A percentile compares a stretch with the other conserved stretches of the same genome.
These are phyloP conservation scores for Leucosporidium creatinivorum DNA, from an alignment of 768 basidiomycete species.

Conservation along the genomic window DNA sequence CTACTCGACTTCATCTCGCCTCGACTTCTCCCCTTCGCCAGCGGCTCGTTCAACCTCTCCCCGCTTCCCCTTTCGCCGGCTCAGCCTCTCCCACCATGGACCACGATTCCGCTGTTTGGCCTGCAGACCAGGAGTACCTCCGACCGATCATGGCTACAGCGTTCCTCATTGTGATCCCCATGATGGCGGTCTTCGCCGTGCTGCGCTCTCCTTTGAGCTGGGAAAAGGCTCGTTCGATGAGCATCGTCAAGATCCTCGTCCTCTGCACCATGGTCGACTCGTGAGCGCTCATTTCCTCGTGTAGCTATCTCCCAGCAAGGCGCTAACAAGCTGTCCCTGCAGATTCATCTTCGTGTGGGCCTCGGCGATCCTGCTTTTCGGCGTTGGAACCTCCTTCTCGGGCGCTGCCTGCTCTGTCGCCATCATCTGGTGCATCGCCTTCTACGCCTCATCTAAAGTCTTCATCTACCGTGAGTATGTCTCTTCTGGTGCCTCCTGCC, in stretches of 20 bases:
- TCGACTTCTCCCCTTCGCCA: too few species aligned
- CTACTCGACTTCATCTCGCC: too few species aligned
- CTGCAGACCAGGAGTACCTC: conserved; percentile 5
- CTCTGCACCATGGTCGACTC: neutral
- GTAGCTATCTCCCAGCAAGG: neutral
- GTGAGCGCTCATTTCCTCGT: neutral
- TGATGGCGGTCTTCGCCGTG: neutral
- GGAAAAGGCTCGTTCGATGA: too few species aligned
- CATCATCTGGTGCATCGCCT: conserved; percentile 30
- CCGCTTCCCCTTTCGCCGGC: too few species aligned
- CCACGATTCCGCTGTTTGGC: conserved; percentile 15
- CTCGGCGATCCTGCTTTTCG: conserved; percentile 28
- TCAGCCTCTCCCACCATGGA: too few species aligned
- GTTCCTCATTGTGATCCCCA: neutral
- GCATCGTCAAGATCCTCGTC: neutral
- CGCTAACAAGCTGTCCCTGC: too few species aligned
- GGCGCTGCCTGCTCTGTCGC: conserved; percentile 17
- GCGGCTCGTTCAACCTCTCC: too few species aligned
- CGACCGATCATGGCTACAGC: conserved; percentile 12
- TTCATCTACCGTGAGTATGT: conserved; percentile 22
- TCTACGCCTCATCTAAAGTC: conserved; percentile 28
- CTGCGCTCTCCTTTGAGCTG: too few species aligned
- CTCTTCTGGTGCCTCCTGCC: too few species aligned
- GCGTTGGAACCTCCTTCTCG: conserved; percentile 20
- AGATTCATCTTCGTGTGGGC: conserved; percentile 21